Evolutionary conservation across 352 stramenopile genomes (phyloP).

Genomic region (Phytopythium cucurbitacearum): DNA sequence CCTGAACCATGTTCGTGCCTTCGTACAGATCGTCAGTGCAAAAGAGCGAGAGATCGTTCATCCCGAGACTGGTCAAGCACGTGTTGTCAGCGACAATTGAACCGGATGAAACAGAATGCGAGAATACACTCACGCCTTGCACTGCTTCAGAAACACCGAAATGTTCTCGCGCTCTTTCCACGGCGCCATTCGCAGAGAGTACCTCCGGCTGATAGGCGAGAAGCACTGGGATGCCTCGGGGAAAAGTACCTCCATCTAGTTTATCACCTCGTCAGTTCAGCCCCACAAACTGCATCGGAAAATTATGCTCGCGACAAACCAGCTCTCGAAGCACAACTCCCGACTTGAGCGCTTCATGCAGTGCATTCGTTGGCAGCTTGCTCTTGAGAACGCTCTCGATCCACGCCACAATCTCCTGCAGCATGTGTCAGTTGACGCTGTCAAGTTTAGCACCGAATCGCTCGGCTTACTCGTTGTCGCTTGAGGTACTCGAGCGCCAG

Average conservation of each 20-base stretch:
- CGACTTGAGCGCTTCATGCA: conserved; percentile 67
- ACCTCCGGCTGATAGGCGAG: conserved; percentile 74
- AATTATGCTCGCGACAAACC: conserved; percentile 14
- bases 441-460: background rate
- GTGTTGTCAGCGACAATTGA: background rate
- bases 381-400: conserved; percentile 63
- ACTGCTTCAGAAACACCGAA: conserved; percentile 76
- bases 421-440: background rate
- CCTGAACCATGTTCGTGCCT: conserved; percentile 82
- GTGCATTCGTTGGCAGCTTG: conserved; percentile 44
- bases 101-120: background rate
- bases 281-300: background rate
- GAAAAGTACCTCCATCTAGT: conserved; percentile 52
- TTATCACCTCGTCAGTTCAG: background rate
- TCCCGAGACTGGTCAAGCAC: conserved; percentile 46
- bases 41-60: conserved; percentile 79
- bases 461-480: conserved; percentile 40
- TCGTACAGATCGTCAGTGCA: conserved; percentile 84
- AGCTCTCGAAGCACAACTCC: conserved; percentile 74
- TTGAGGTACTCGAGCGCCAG: conserved; percentile 75
- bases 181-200: conserved; percentile 62
- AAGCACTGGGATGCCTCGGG: conserved; percentile 36
- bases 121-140: conserved; percentile 52
- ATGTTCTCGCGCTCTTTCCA: conserved; percentile 87
- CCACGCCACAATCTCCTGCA: conserved; percentile 66